Base-by-base conservation (phyloP, 2,329 filamentous ascomycete species). In the Tolypocladium sp. region DNA sequence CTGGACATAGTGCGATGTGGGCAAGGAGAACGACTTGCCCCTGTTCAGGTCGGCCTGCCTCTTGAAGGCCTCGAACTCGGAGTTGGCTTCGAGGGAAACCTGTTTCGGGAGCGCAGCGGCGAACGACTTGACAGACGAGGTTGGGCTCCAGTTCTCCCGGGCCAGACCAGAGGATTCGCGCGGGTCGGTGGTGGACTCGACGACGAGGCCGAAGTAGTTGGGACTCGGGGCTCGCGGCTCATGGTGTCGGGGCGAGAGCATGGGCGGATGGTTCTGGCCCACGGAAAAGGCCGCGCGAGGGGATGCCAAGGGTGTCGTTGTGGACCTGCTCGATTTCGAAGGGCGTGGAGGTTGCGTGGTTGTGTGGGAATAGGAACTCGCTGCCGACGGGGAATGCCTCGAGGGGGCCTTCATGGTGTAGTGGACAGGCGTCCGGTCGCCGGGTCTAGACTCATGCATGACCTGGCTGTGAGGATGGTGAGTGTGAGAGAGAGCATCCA, bases 121-220 rank as follows among this genome's bases (percentile, higher is more conserved):
- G 57, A 89, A 90, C 0, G 87, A 89, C 67, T 85, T 85, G 55
- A 91, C 81, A 6, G 88, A 89, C 10, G 85, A 86, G 1, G 86
- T 82, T 10, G 88, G 82, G 65, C 87, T 90, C 89, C 90, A 93
- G 72, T 90, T 90, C 63, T 85, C 84, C 59, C 84, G 84, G 1
- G 86, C 80, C 62, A 89, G 78, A 40, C 79, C 79, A 5, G 80
- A 82, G 3, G 87, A 88, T 57, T 87, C 86, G 62, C 86, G 81
- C 30, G 82, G 78, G 62, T 90, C 85, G 58, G 74, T 78, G 53
- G 76, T 73, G 25, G 83, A 71, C 60, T 91, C 86, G 62, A 90
- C 76, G 37, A 86, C 78, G 61, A 95, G 83, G 59, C 89, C 90
- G 71, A 96, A 96, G 73, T 96, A 96, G 71, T 92, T 95, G 15